phyloP scores from a whole-genome alignment of 148 eudicot species.

The Gaultheria prostrata region DNA sequence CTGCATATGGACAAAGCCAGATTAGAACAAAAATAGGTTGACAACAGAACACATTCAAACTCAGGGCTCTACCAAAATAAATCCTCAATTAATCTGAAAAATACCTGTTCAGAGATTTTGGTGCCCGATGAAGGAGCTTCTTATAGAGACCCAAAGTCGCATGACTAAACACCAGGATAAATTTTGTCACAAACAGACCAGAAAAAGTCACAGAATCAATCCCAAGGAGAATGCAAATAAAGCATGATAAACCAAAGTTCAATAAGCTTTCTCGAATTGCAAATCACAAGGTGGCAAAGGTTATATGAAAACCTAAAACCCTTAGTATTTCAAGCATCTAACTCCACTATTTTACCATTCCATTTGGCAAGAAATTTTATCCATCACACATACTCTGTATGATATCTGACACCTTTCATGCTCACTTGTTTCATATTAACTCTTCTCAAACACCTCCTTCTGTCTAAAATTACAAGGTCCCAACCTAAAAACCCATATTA shows the following conservation, averaged over 20 bases:
- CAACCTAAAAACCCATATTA: neutral
- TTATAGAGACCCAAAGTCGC: conserved; percentile 97
- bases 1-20: conserved; percentile 36
- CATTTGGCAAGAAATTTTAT: neutral
- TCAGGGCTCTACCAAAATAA: neutral
- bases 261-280: neutral
- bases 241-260: neutral
- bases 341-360: neutral
- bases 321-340: neutral
- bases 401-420: neutral
- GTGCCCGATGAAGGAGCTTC: conserved; percentile 81
- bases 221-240: conserved; percentile 6
- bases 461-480: neutral
- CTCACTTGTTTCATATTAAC: neutral
- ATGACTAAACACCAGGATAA: conserved; percentile 53
- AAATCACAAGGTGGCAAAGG: conserved; percentile 4
- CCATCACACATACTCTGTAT: neutral
- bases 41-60: conserved; percentile 11
- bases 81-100: conserved; percentile 6
- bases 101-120: conserved; percentile 81
- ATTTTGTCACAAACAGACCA: conserved; percentile 1
- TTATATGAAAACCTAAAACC: neutral
- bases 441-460: neutral
- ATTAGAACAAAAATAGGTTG: conserved; percentile 1
- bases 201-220: conserved; percentile 7